Evolutionary conservation across 495 filamentous ascomycete species (phyloP), one percentile per base, ranked within the genome.

Genomic region (Hypoxylon perforatum): DNA sequence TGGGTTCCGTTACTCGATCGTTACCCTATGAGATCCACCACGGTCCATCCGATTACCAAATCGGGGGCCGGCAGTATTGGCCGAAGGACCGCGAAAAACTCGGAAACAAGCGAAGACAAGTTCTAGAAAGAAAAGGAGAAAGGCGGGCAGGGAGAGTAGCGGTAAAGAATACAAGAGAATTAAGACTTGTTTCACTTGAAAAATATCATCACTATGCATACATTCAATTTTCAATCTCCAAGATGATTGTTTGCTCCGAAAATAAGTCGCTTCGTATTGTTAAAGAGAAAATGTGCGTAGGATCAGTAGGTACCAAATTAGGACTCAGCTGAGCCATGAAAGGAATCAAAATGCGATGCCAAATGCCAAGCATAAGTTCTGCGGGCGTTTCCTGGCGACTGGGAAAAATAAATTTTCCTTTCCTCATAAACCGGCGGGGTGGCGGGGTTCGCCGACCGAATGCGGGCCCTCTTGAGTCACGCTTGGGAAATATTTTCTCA

Each of bases 11-110:
- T 72, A 74, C 65, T 60, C 54, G 58, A 70, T 72, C 65, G 69
- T 72, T 74, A 72, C 69, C 65, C 63, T 65, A 72, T 72, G 22
- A 58, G 61, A 74, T 74, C 72, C 72, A 74, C 72, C 35, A 4
- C 62, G 39, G 49, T 33, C 33, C 68, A 33, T 62, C 54, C 39
- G 41, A 60, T 61, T 57, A 39, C 56, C 59, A 55, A 67, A 57
- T 69, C 50, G 51, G 51, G 51, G n/a, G 11, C 39, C 19, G 46
- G 51, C 44, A 48, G 56, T 47, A 53, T 35, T 49, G 17, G 56
- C 39, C 56, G 56, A 65, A 65, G 18, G 52, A 60, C 28, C 38
- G 53, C 19, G 57, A 65, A 65, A 18, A 39, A 11, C 28, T 64
- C 49, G 51, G 45, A 64, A 61, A 15, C 23, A 39, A 30, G 39